Base-by-base conservation (phyloP, 345 rosid genomes). In the thale cress (Arabidopsis thaliana) region DNA sequence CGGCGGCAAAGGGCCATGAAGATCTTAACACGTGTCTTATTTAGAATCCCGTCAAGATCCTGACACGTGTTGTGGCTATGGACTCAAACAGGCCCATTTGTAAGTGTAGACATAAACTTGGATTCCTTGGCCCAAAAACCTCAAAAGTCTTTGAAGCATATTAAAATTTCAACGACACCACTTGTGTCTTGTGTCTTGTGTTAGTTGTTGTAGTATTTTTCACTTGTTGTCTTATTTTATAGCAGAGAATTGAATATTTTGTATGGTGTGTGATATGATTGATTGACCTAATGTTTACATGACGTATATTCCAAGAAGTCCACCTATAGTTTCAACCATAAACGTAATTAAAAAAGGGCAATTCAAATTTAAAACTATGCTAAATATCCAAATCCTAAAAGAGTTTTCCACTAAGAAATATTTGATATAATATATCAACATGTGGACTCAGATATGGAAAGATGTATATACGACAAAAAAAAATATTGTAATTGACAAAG, bases 1-100 rank as follows among this genome's bases (percentile, higher is more conserved):
- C 40, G 48, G 34, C n/a, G 63, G 46, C 14, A 40, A 23, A n/a
- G 34, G 28, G 28, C 40, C 37, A 30, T 6, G 4, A 3, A 62
- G 32, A 61, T 70, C 36, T 0, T 77, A 58, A 63, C 80, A 70
- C 76, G 71, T 69, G 65, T 77, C 4, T 16, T 5, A 41, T 0
- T 7, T 4, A 6, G 4, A 24, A 36, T 0, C 0, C 49, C 56
- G 48, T 59, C 12, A 0, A 30, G 73, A 68, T 68, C n/a, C 0
- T 68, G 33, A 24, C 79, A 67, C 69, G 74, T 76, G 64, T 76
- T 0, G 14, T 23, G 0, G 0, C 4, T 24, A 12, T 11, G 28
- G 22, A 23, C 14, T 20, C 4, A 45, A 64, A 20, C 38, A 56
- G 71, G 61, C 72, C 62, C 67, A 65, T 46, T 64, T 9, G 5